phyloP scores from a whole-genome alignment of 495 filamentous ascomycete genomes.

The Penicillium nucicola region DNA sequence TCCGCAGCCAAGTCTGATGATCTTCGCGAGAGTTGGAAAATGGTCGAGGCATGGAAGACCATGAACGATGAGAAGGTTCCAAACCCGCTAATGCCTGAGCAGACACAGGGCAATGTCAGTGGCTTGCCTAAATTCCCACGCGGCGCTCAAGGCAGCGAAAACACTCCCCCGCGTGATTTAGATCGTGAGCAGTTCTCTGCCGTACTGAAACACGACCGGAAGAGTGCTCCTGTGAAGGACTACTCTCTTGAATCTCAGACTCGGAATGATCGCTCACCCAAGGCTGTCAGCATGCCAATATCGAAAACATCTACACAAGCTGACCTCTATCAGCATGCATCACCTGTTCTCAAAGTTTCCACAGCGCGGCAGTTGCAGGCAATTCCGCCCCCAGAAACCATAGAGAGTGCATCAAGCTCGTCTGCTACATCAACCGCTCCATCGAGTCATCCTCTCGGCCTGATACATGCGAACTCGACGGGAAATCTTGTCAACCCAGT shows the following conservation, averaged over 20 bases:
- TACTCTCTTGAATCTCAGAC: not conserved
- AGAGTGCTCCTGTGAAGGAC: not conserved
- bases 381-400: not conserved
- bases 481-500: conserved; percentile 5
- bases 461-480: not conserved
- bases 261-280: not conserved
- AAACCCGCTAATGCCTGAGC: not conserved
- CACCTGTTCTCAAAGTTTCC: not conserved
- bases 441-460: not conserved
- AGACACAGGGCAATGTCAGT: not conserved
- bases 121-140: not conserved
- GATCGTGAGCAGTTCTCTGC: conserved; percentile 31
- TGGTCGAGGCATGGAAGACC: conserved; percentile 22
- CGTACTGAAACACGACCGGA: conserved; percentile 20
- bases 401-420: not conserved
- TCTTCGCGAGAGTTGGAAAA: conserved; percentile 27
- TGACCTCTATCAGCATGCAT: not conserved
- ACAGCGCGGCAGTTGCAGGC: conserved; percentile 7
- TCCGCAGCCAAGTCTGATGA: conserved; percentile 17
- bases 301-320: conserved; percentile 1
- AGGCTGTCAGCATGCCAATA: conserved; percentile 1
- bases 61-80: conserved; percentile 7
- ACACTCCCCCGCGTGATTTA: conserved; percentile 15
- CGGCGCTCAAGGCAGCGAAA: not conserved
- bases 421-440: not conserved